These are phyloP conservation scores for Dryadomyces sulphureus DNA, from an alignment of 2,329 filamentous ascomycete species.

Conservation along the genomic window DNA sequence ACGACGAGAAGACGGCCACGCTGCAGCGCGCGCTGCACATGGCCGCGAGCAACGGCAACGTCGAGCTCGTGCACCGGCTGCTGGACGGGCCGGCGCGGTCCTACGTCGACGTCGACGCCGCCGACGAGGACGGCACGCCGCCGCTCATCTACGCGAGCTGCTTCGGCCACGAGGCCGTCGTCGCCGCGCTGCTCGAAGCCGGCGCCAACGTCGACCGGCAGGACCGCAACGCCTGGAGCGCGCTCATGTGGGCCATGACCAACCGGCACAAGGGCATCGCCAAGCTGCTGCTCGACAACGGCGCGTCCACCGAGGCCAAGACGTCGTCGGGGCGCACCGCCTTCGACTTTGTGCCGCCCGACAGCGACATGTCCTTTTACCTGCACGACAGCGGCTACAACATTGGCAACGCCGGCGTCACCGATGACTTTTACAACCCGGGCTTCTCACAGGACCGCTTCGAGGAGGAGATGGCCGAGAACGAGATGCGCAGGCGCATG, in stretches of 20 bases:
- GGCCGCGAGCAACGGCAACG: constrained; percentile 92
- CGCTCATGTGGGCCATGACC: constrained; percentile 99
- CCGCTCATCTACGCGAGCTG: constrained; percentile 95
- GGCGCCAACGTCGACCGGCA: constrained; percentile 85
- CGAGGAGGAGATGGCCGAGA: constrained; percentile 94
- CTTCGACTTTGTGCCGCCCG: constrained; percentile 87
- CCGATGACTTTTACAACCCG: constrained; percentile 85
- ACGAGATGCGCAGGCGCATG: constrained; percentile 88
- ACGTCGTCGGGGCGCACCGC: constrained; percentile 88
- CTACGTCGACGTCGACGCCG: constrained; percentile 71
- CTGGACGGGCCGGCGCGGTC: constrained; percentile 57
- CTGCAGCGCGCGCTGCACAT: constrained; percentile 84
- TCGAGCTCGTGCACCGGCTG: constrained; percentile 63
- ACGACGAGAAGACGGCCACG: constrained; percentile 61
- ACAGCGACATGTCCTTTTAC: constrained; percentile 94
- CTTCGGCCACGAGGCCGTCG: constrained; percentile 86
- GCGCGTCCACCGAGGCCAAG: constrained; percentile 89
- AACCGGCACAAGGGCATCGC: constrained; percentile 94
- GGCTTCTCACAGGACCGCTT: constrained; percentile 89
- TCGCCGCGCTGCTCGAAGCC: constrained; percentile 67
- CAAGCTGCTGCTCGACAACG: constrained; percentile 80
- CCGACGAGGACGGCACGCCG: constrained; percentile 91
- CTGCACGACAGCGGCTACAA: constrained; percentile 87
- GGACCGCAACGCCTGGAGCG: constrained; percentile 93
- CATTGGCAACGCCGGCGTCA: constrained; percentile 64